phyloP scores from a whole-genome alignment of 257 asterid species.

The Fraxinus americana region DNA sequence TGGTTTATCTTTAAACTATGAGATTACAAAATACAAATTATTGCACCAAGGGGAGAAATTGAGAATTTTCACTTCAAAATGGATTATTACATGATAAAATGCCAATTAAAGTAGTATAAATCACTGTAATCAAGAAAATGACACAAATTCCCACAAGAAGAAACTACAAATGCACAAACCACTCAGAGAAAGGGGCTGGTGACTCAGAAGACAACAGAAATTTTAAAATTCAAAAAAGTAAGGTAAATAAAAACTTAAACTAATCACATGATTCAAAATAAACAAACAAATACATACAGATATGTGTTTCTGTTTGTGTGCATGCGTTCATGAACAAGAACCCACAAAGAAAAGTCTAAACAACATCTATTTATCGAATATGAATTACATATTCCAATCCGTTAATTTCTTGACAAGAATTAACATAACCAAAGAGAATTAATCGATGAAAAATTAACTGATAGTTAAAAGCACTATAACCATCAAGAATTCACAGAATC shows the following conservation, averaged over 20 bases:
- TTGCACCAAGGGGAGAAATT: background rate
- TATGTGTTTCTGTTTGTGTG: slow-evolving; percentile 8
- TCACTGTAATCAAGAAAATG: background rate
- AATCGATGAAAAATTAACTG: background rate
- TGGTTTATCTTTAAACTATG: background rate
- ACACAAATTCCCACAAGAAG: background rate
- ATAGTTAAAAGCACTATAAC: background rate
- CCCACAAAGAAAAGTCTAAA: slow-evolving; percentile 14
- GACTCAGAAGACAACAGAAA: slow-evolving; percentile 12
- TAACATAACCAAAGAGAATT: background rate
- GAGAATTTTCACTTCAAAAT: background rate
- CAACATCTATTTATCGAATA: background rate
- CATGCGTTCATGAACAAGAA: slow-evolving; percentile 5
- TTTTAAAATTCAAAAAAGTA: slow-evolving; percentile 8
- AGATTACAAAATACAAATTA: background rate
- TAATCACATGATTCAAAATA: slow-evolving; percentile 11
- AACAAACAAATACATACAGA: slow-evolving; percentile 9
- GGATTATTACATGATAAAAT: background rate
- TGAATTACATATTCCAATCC: slow-evolving; percentile 15
- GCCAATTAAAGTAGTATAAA: background rate
- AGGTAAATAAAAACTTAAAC: slow-evolving; percentile 9
- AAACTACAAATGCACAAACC: slow-evolving; percentile 6
- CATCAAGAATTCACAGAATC: slow-evolving; percentile 5
- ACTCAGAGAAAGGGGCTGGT: slow-evolving; percentile 6
- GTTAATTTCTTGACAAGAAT: background rate